A percentile compares a stretch with the other conserved stretches of the same genome.
Conservation (phyloP, 108 stramenopile species). For the Pseudonitzschia multistriata region DNA sequence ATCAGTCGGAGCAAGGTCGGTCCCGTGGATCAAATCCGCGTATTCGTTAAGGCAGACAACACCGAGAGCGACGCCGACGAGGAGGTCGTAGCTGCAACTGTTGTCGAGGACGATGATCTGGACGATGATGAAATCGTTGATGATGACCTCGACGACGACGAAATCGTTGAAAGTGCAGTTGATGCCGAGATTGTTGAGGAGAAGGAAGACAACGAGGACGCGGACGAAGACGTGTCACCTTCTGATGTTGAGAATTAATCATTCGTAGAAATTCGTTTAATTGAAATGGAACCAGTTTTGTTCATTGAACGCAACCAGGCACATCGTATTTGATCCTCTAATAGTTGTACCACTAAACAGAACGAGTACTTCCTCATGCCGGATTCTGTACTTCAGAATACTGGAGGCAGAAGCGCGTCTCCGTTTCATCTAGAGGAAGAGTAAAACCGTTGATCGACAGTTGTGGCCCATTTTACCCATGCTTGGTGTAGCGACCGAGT, state of each 20-base stretch:
- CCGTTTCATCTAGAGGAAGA: too few relatives aligned
- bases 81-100: conserved; percentile 13
- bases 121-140: conserved; percentile 27
- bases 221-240: background rate
- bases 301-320: conserved; percentile 1
- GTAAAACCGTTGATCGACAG: too few relatives aligned
- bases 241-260: conserved; percentile 1
- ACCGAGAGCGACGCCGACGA: conserved; percentile 26
- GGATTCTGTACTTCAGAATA: too few relatives aligned
- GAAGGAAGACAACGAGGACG: background rate
- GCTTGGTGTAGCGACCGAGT: too few relatives aligned
- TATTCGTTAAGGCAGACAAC: conserved; percentile 57
- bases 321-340: too few relatives aligned
- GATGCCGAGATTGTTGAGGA: conserved; percentile 3
- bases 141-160: conserved; percentile 12
- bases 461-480: too few relatives aligned
- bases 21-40: conserved; percentile 63
- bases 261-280: too few relatives aligned
- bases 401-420: too few relatives aligned
- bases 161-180: background rate
- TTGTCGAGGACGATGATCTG: conserved; percentile 33
- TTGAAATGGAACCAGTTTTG: too few relatives aligned
- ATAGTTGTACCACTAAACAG: too few relatives aligned
- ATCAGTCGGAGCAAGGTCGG: conserved; percentile 66
- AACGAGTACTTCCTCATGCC: too few relatives aligned